phyloP scores from a whole-genome alignment of 2,329 filamentous ascomycete genomes.

The Hymenoscyphus albidus region DNA sequence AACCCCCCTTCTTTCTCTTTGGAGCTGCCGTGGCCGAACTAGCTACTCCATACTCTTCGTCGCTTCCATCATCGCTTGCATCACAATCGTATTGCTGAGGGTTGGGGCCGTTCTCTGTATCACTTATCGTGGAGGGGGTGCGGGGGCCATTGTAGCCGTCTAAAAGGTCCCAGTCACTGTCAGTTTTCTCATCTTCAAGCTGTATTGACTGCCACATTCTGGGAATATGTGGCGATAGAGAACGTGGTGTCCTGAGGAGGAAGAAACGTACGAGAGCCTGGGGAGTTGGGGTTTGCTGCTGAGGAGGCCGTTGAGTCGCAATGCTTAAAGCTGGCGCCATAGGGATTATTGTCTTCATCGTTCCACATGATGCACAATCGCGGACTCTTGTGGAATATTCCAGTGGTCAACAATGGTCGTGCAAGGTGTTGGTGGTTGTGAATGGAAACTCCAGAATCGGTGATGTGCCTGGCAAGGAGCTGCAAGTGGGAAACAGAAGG shows the following conservation, averaged over 20 bases:
- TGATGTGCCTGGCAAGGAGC: not conserved
- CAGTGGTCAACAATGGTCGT: slow-evolving; percentile 16
- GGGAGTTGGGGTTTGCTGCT: slow-evolving; percentile 60
- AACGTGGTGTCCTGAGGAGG: slow-evolving; percentile 3
- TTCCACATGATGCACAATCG: slow-evolving; percentile 84
- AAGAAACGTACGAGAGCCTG: slow-evolving; percentile 48
- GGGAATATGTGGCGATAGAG: slow-evolving; percentile 5
- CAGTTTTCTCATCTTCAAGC: slow-evolving; percentile 40
- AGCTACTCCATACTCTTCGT: slow-evolving; percentile 43
- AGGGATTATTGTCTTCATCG: slow-evolving; percentile 98
- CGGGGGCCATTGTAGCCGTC: slow-evolving; percentile 47
- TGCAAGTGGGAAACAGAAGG: not conserved
- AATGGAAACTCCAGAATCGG: not conserved
- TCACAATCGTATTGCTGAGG: slow-evolving; percentile 30
- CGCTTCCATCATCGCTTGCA: slow-evolving; percentile 44
- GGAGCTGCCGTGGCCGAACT: slow-evolving; percentile 43
- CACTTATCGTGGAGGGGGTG: slow-evolving; percentile 58
- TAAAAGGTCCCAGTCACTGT: slow-evolving; percentile 44
- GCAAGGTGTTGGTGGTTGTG: slow-evolving; percentile 13
- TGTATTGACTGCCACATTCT: slow-evolving; percentile 39
- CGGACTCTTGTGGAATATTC: slow-evolving; percentile 30
- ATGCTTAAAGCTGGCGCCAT: slow-evolving; percentile 84
- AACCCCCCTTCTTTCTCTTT: slow-evolving; percentile 76
- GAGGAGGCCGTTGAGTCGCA: slow-evolving; percentile 75
- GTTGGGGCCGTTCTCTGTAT: slow-evolving; percentile 20